These are phyloP conservation scores for Aspergillus clavatus DNA, from an alignment of 2,329 filamentous ascomycete genomes.

Conservation along the genomic window DNA sequence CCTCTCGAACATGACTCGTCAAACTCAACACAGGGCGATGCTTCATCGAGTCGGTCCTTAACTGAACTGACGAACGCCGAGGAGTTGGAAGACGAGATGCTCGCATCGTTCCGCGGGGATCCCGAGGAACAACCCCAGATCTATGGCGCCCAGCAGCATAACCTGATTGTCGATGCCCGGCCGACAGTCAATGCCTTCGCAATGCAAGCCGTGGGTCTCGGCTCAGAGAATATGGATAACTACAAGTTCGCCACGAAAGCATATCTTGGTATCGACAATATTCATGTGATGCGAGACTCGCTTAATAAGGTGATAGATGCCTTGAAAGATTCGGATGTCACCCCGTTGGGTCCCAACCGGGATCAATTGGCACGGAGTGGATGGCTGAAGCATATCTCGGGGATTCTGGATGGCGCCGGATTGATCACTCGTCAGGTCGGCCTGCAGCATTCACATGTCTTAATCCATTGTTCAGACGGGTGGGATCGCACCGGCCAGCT, in stretches of 20 bases:
- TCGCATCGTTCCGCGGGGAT: constrained; percentile 52
- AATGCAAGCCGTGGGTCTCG: constrained; percentile 88
- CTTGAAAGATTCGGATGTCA: constrained; percentile 87
- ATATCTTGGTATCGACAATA: constrained; percentile 95
- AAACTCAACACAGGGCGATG: constrained; percentile 48
- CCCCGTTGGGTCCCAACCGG: constrained; percentile 72
- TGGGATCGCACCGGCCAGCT: constrained; percentile 98
- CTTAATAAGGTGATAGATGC: constrained; percentile 82
- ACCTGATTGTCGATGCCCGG: constrained; percentile 91
- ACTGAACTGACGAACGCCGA: constrained; percentile 59
- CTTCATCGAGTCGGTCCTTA: constrained; percentile 34
- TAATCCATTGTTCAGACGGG: constrained; percentile 97
- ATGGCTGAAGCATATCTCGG: constrained; percentile 86
- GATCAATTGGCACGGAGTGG: constrained; percentile 77
- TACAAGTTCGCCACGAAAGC: constrained; percentile 89
- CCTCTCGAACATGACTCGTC: constrained; percentile 41
- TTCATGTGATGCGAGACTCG: constrained; percentile 94
- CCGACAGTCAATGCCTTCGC: constrained; percentile 91
- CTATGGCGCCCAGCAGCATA: constrained; percentile 88
- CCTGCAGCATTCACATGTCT: constrained; percentile 85
- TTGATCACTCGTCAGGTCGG: constrained; percentile 84
- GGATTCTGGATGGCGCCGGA: constrained; percentile 76
- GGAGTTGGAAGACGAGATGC: constrained; percentile 63
- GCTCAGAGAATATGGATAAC: constrained; percentile 96
- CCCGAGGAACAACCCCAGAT: constrained; percentile 61